Percentiles rank a stretch among this genome's conserved stretches.
These are phyloP conservation scores for Dalbergia cultrata DNA, from an alignment of 306 rosid genomes.

Conservation along the genomic window DNA sequence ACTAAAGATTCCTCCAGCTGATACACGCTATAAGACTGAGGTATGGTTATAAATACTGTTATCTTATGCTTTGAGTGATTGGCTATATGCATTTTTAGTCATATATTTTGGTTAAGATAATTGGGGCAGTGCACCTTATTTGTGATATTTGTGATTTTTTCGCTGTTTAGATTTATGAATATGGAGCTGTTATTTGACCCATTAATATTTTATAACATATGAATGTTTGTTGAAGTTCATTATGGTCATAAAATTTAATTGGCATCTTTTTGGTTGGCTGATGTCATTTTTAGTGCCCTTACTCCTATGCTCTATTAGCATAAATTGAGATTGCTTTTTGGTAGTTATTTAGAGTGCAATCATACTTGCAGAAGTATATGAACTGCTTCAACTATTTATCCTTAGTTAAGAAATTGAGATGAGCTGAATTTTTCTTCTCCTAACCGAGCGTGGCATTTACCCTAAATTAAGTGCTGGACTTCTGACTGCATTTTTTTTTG, in stretches of 20 bases:
- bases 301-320: constrained; percentile 11
- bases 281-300: neutral
- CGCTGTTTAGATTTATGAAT: neutral
- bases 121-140: constrained; percentile 8
- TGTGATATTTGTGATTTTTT: constrained; percentile 28
- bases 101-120: constrained; percentile 32
- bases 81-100: constrained; percentile 14
- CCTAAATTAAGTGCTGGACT: neutral
- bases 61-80: constrained; percentile 33
- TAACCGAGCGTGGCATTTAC: neutral
- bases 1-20: constrained; percentile 79
- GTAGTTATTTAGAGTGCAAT: constrained; percentile 18
- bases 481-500: neutral
- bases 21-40: constrained; percentile 92
- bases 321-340: neutral
- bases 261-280: neutral
- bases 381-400: constrained; percentile 11
- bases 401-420: constrained; percentile 3
- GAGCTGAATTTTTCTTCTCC: neutral
- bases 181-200: constrained; percentile 6
- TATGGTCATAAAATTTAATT: neutral
- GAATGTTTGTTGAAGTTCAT: constrained; percentile 20
- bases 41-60: constrained; percentile 50
- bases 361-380: neutral
- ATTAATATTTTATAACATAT: neutral